Percentiles rank a stretch among this genome's conserved stretches.
Conservation (phyloP, 2,329 filamentous ascomycete genomes). For the Sporothrix luriei region DNA sequence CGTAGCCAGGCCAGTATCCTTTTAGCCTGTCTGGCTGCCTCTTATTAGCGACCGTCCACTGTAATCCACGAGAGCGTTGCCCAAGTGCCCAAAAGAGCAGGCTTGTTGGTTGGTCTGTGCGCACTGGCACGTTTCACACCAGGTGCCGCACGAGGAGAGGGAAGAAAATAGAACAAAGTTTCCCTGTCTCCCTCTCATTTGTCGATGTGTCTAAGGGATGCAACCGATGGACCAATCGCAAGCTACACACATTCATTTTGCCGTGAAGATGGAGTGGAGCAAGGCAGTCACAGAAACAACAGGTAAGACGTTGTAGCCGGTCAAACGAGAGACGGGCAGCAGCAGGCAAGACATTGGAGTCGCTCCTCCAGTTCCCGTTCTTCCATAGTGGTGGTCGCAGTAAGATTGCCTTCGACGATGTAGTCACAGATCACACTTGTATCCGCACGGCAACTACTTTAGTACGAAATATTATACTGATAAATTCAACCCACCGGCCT, state of each 20-base stretch:
- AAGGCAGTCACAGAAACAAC: not conserved
- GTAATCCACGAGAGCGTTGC: not conserved
- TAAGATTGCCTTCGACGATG: not conserved
- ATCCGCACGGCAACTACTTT: constrained; percentile 16
- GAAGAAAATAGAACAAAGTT: not conserved
- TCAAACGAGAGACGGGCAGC: not conserved
- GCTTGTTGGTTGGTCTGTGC: constrained; percentile 28
- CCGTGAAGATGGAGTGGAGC: not conserved
- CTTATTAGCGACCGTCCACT: too few species aligned
- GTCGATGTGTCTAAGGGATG: constrained; percentile 3
- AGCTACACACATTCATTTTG: constrained; percentile 4
- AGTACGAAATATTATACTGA: not conserved
- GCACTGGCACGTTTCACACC: constrained; percentile 35
- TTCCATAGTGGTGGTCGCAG: constrained; percentile 32
- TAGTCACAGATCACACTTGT: constrained; percentile 7
- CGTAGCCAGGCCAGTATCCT: too few species aligned
- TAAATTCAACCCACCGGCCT: not conserved
- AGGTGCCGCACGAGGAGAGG: constrained; percentile 29
- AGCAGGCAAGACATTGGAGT: not conserved
- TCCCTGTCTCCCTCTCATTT: not conserved
- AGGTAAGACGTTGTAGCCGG: not conserved
- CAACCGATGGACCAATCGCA: constrained; percentile 8
- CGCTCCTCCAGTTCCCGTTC: constrained; percentile 30
- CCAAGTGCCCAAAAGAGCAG: not conserved
- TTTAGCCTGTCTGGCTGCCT: too few species aligned